Percentiles rank a stretch among this genome's conserved stretches.
Evolutionary conservation across 352 stramenopile species (phyloP).

Genomic region (Chrysophaeum taylorii): DNA sequence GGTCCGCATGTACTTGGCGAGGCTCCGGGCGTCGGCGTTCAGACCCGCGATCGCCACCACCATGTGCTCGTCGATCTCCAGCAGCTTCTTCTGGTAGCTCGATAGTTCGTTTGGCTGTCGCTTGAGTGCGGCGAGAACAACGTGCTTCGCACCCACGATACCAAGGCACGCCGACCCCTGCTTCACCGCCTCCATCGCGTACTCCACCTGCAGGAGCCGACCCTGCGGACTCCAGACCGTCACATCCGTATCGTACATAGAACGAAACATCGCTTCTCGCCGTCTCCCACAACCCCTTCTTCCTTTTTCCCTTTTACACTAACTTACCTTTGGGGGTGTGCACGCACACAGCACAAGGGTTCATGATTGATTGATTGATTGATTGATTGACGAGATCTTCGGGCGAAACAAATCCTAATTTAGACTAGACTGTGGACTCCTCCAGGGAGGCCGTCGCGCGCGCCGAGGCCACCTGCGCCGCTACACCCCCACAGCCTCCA

Average conservation of each 20-base stretch:
- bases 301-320: no score
- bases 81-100: slow-evolving; percentile 93
- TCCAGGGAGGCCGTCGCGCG: no score
- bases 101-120: slow-evolving; percentile 73
- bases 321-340: no score
- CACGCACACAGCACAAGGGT: no score
- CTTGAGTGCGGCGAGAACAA: slow-evolving; percentile 66
- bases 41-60: slow-evolving; percentile 92
- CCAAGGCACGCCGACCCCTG: slow-evolving; percentile 85
- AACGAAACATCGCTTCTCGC: slow-evolving; percentile 99
- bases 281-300: neutral
- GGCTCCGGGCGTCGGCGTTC: slow-evolving; percentile 86
- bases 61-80: slow-evolving; percentile 98
- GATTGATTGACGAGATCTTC: no score
- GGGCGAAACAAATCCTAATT: no score
- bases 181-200: slow-evolving; percentile 69
- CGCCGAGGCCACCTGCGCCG: no score
- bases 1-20: slow-evolving; percentile 83
- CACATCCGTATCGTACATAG: slow-evolving; percentile 99
- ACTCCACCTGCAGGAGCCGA: slow-evolving; percentile 95
- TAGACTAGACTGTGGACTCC: no score
- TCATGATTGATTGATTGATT: no score
- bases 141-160: slow-evolving; percentile 78
- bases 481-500: no score
- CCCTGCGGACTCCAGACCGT: slow-evolving; percentile 98